Evolutionary conservation across 1,139 yeast species (phyloP), one percentile per base, ranked within the genome.

Genomic region (Sugiyamaella neomexicana): DNA sequence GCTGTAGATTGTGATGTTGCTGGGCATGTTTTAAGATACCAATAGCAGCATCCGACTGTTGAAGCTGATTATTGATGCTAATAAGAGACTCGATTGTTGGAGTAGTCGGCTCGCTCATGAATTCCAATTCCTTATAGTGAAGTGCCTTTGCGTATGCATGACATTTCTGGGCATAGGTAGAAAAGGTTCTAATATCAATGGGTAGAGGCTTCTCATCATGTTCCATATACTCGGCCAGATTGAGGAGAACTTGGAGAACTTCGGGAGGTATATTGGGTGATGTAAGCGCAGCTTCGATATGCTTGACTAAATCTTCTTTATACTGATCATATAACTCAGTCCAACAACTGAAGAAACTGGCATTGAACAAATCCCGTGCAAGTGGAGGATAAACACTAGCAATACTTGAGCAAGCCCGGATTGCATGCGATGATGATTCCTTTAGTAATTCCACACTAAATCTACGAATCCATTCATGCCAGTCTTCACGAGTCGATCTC

Each of bases 91-190:
- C 99, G 59, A 95, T 90, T 0, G 97, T 90, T 7, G 95, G 87
- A 0, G 97, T 86, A 0, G 93, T 81, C 1, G 97, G 96, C 63
- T 91, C 97, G 62, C 89, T 95, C 64, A 90, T 89, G 66, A 91
- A 93, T 65, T 95, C 99, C 32, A 90, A 75, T 67, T 95, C 99
- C 68, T 93, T 91, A 70, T 93, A 95, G 67, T 95, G 99, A 57
- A 95, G 76, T 0, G 98, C 97, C 65, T 95, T 95, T 1, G 99
- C 99, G 72, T 89, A 95, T 0, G 98, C 98, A 71, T 95, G 99
- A 62, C 97, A 89, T 59, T 95, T 79, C 66, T 89, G 96, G 3
- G 99, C 97, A 68, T 90, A 93, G 61, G 86, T 89, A 1, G 98
- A 96, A 58, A 95, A 74, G 0, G 96, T 89, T 4, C 93, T 81